Evolutionary conservation across 345 rosid species (phyloP).

Genomic region (Boechera stricta): DNA sequence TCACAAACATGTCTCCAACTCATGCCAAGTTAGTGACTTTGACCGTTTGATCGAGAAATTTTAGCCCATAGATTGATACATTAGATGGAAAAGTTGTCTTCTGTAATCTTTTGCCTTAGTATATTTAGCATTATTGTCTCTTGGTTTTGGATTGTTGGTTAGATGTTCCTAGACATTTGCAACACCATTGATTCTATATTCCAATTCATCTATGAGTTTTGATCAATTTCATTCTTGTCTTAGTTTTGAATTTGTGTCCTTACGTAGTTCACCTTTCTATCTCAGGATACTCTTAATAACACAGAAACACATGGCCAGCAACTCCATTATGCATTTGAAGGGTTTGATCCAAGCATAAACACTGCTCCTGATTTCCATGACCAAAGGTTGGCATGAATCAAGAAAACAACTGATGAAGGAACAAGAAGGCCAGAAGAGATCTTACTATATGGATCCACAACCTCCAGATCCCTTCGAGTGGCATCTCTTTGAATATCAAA

Average conservation of each 20-base stretch:
- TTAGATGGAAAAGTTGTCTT: background rate
- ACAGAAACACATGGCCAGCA: conserved; percentile 46
- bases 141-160: conserved; percentile 21
- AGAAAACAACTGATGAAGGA: conserved; percentile 84
- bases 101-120: background rate
- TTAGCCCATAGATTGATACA: background rate
- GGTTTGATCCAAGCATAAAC: conserved; percentile 53
- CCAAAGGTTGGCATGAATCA: conserved; percentile 89
- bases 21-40: conserved; percentile 69
- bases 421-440: conserved; percentile 76
- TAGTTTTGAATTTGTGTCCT: background rate
- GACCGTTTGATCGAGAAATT: background rate
- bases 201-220: background rate
- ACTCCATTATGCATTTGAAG: conserved; percentile 46
- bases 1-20: conserved; percentile 95
- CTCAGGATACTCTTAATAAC: conserved; percentile 55
- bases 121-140: background rate
- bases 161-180: background rate
- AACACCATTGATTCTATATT: conserved; percentile 19
- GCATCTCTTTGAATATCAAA: conserved; percentile 85
- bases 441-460: conserved; percentile 97
- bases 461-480: conserved; percentile 71
- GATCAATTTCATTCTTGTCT: background rate
- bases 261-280: conserved; percentile 27
- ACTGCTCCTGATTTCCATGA: conserved; percentile 46